These are phyloP conservation scores for Naganishia cerealis DNA, from an alignment of 1,284 basidiomycete genomes.

Conservation along the genomic window DNA sequence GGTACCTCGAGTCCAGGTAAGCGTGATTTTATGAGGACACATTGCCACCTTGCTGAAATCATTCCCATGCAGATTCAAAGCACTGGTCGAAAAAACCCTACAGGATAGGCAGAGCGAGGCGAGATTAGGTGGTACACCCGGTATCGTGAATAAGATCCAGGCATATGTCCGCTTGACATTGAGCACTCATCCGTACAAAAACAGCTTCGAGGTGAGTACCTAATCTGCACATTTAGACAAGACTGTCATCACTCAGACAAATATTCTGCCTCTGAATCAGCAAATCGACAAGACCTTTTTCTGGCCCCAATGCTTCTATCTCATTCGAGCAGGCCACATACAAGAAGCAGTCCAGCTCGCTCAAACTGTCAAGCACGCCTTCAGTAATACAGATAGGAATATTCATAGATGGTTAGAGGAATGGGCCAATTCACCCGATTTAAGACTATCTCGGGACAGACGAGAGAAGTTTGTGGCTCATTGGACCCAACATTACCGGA, in stretches of 20 bases:
- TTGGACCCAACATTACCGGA: constrained; percentile 56
- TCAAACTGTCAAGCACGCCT: constrained; percentile 67
- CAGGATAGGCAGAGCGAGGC: constrained; percentile 31
- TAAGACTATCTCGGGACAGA: constrained; percentile 73
- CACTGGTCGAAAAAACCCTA: constrained; percentile 25
- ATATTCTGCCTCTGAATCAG: constrained; percentile 52
- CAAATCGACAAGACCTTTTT: constrained; percentile 78
- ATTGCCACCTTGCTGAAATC: constrained; percentile 21
- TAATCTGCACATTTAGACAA: not conserved
- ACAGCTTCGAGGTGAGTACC: constrained; percentile 70
- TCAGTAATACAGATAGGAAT: constrained; percentile 77
- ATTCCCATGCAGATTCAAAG: constrained; percentile 8
- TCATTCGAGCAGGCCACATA: constrained; percentile 80
- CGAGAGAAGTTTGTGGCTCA: constrained; percentile 72
- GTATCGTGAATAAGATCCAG: constrained; percentile 81
- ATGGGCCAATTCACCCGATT: constrained; percentile 79
- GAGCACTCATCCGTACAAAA: constrained; percentile 77
- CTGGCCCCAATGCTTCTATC: constrained; percentile 90
- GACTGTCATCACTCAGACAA: not conserved
- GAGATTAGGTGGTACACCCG: constrained; percentile 82
- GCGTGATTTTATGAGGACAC: constrained; percentile 46
- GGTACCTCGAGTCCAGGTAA: constrained; percentile 61
- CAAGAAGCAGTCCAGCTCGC: constrained; percentile 79
- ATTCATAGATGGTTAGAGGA: constrained; percentile 82
- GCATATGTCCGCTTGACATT: constrained; percentile 79